Evolutionary conservation across 371 early-diverging fungal genomes (phyloP), one percentile per base, ranked within the genome.

Genomic region (Enteropsectra breve): DNA sequence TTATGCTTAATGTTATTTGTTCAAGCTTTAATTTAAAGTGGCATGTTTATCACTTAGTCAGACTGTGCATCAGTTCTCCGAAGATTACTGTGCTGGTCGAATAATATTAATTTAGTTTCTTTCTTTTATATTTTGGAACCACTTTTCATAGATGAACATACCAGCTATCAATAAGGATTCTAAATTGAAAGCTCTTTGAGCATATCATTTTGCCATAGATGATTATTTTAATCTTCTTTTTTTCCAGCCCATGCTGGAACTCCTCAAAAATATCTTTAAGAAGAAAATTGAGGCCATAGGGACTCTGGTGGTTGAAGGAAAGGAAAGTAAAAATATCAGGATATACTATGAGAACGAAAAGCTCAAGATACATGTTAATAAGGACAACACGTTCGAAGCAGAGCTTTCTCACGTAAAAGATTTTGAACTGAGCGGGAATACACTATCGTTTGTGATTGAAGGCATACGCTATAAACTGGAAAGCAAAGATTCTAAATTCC

Each of bases 181-280:
- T n/a, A n/a, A n/a, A n/a, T n/a, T n/a, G n/a, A n/a, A n/a, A n/a
- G n/a, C n/a, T n/a, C n/a, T n/a, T n/a, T n/a, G n/a, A n/a, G n/a
- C n/a, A n/a, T n/a, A n/a, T n/a, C n/a, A n/a, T n/a, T n/a, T n/a
- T n/a, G n/a, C n/a, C n/a, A n/a, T n/a, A n/a, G n/a, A n/a, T n/a
- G n/a, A n/a, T n/a, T n/a, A n/a, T n/a, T n/a, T n/a, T n/a, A n/a
- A n/a, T n/a, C n/a, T 40, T 40, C 40, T 40, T 18, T 11, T 18
- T 18, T 18, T 18, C 40, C 18, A 18, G 40, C 18, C 18, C 11
- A 40, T 63, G 24, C 45, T 63, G 6, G 43, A 32, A n/a, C 28
- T 53, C 6, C 5, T 63, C 2, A 63, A 63, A 38, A 63, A 54
- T 52, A 63, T 63, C 23, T 49, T 63, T 34, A 13, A n/a, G 3